Conservation (phyloP, 2,329 filamentous ascomycete species). For the Sclerotinia sclerotiorum region DNA sequence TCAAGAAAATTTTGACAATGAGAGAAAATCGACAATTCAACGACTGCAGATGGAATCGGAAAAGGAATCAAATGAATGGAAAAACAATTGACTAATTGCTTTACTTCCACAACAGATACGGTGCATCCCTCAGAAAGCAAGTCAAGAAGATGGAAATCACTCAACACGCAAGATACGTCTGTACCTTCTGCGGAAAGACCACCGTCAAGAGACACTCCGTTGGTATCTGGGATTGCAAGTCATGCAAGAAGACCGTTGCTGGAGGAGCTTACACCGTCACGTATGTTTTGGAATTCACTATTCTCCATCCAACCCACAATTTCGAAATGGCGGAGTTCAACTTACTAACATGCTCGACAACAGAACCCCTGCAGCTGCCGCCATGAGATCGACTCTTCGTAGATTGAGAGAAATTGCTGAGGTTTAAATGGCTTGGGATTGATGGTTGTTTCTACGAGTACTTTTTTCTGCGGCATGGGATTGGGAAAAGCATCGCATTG, state of each 20-base stretch:
- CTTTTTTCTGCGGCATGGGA: conserved; percentile 23
- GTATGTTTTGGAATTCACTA: conserved; percentile 60
- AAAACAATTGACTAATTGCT: conserved; percentile 29
- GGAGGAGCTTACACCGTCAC: conserved; percentile 94
- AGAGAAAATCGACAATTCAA: conserved; percentile 3
- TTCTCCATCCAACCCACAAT: not conserved
- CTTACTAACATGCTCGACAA: conserved; percentile 8
- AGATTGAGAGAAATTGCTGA: conserved; percentile 96
- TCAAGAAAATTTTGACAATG: not conserved
- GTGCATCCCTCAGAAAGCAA: conserved; percentile 98
- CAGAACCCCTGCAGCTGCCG: conserved; percentile 88
- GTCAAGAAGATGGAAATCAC: conserved; percentile 99
- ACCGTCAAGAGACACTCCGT: conserved; percentile 87
- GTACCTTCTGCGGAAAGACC: conserved; percentile 98
- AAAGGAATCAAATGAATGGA: not conserved
- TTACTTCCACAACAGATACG: conserved; percentile 64
- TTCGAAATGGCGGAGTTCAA: not conserved
- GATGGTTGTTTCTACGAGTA: conserved; percentile 20
- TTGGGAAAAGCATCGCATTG: conserved; percentile 21
- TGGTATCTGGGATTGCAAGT: conserved; percentile 96
- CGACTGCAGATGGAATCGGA: not conserved
- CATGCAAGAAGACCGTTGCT: conserved; percentile 91
- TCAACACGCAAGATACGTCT: conserved; percentile 95
- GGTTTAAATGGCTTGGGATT: conserved; percentile 61
- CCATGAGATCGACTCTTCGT: conserved; percentile 94